Evolutionary conservation across 2,329 filamentous ascomycete genomes (phyloP), one percentile per base, ranked within the genome.

Genomic region (Fusarium odoratissimum): DNA sequence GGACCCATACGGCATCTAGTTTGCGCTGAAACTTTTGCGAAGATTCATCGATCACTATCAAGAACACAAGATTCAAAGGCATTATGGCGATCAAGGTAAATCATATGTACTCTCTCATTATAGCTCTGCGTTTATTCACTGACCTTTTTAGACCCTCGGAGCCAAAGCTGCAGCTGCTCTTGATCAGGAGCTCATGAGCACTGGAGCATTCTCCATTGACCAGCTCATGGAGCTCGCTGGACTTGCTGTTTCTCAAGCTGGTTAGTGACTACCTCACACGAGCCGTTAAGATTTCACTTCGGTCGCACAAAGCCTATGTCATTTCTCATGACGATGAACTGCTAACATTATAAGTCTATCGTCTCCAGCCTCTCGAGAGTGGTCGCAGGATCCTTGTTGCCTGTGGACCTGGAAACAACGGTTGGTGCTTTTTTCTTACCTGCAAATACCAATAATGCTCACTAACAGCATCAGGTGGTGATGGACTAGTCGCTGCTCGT

Each of bases 171-270:
- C 96, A 0, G 92, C 93, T 0, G 93, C 94, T 52, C 89, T 99
- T 23, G 96, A 99, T 80, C 91, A 93, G 82, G 95, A 99, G 80
- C 91, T 99, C 70, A 98, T 99, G 95, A 93, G 90, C 79, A 89
- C 90, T 16, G 90, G 91, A 2, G 95, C 93, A 13, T 99, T 97
- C 83, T 97, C 94, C 16, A 89, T 99, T 61, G 96, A 98, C 80
- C 96, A 99, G 83, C 86, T 99, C 54, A 98, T 99, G 96, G 96
- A 98, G 80, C 85, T 99, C 12, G 96, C 96, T 46, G 96, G 96
- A 0, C 87, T 99, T 1, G 95, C 95, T 2, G 95, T 98, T 31
- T 95, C 95, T 17, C 95, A 98, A 86, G 95, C 93, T 56, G 91
- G 94, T 95, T 80, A 65, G 85, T 71, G 42, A 25, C 33, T 16